A percentile compares a stretch with the other conserved stretches of the same genome.
These are phyloP conservation scores for Perilla frutescens DNA, from an alignment of 257 asterid species.

Conservation along the genomic window DNA sequence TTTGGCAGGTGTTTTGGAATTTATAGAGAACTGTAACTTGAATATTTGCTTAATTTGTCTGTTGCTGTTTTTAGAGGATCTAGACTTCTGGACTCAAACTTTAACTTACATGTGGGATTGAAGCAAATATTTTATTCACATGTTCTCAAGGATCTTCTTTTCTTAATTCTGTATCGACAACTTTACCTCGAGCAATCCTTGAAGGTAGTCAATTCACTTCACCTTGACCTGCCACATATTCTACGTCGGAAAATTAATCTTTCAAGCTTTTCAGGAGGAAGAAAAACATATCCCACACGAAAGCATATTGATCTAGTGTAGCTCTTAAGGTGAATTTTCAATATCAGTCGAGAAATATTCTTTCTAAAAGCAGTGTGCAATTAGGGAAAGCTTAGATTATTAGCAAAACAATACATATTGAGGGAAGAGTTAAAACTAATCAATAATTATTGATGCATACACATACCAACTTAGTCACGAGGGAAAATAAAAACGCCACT, in stretches of 20 bases:
- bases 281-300: no score
- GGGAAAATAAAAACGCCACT: not conserved
- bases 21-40: conserved; percentile 23
- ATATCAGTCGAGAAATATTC: not conserved
- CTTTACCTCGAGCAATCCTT: not conserved
- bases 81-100: conserved; percentile 26
- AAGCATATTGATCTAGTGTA: no score
- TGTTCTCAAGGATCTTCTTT: not conserved
- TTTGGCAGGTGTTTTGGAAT: conserved; percentile 31
- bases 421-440: not conserved
- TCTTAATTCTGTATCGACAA: not conserved
- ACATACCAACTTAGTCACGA: not conserved
- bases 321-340: not conserved
- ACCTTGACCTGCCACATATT: not conserved
- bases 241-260: no score
- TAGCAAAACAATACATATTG: not conserved
- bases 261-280: no score
- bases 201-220: not conserved
- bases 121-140: conserved; percentile 31
- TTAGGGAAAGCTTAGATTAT: not conserved
- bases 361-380: conserved; percentile 8
- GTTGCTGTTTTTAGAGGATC: conserved; percentile 35
- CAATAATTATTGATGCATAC: conserved; percentile 7
- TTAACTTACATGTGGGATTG: conserved; percentile 25
- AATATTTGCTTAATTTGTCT: conserved; percentile 30